Evolutionary conservation across 2,329 filamentous ascomycete genomes (phyloP).

Genomic region (Nemania sp.): DNA sequence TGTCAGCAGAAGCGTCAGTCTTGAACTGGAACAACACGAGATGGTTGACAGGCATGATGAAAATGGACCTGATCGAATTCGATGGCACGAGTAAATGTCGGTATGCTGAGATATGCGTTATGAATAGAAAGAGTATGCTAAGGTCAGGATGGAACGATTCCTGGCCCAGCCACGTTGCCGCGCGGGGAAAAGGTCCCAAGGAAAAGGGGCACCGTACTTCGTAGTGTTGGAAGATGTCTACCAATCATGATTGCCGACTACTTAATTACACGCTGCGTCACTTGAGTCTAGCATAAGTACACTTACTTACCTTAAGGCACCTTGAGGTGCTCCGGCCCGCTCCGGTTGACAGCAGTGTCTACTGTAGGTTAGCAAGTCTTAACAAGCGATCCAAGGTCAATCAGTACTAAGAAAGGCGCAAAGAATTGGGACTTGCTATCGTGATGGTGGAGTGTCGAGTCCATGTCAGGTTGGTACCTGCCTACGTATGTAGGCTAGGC

Average conservation of each 20-base stretch:
- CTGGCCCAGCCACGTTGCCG: neutral
- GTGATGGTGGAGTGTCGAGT: no score
- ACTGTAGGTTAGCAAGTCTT: no score
- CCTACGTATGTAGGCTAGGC: no score
- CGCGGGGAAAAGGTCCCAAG: neutral
- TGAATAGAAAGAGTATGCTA: neutral
- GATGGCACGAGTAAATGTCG: neutral
- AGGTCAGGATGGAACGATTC: neutral
- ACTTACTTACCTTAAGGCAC: neutral
- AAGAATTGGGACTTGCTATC: no score
- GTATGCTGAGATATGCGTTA: neutral
- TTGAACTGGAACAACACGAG: slow-evolving; percentile 38
- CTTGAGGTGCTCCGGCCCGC: no score
- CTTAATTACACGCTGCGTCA: neutral
- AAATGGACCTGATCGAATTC: neutral
- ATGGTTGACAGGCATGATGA: slow-evolving; percentile 34
- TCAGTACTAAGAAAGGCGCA: no score
- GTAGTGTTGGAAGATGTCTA: neutral
- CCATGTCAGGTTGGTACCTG: no score
- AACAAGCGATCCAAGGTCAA: no score
- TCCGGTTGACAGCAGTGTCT: no score
- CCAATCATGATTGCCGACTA: neutral
- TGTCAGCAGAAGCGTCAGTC: slow-evolving; percentile 23
- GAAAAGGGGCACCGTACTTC: neutral
- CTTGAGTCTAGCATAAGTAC: neutral